phyloP scores from a whole-genome alignment of 2,329 filamentous ascomycete species.

The Ceratocystis smalleyi region DNA sequence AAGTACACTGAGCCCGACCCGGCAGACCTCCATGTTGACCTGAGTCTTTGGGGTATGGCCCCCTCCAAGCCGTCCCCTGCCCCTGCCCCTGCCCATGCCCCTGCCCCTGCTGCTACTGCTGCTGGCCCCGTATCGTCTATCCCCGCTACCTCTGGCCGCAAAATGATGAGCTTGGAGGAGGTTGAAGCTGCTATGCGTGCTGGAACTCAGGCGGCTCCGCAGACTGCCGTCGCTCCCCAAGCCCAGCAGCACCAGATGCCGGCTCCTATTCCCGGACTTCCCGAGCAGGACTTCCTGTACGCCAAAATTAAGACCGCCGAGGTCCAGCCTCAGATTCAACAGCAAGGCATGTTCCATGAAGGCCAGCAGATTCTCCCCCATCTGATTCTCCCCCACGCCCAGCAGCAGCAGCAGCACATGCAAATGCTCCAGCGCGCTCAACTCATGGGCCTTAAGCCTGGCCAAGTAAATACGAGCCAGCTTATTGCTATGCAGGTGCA shows the following conservation, averaged over 20 bases:
- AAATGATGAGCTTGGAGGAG: slow-evolving; percentile 91
- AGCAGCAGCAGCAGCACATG: slow-evolving; percentile 19
- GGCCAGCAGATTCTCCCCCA: slow-evolving; percentile 32
- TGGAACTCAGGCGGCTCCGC: slow-evolving; percentile 27
- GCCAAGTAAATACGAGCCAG: slow-evolving; percentile 56
- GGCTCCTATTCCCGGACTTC: slow-evolving; percentile 9
- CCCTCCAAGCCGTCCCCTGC: slow-evolving; percentile 32
- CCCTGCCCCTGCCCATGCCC: slow-evolving; percentile 23
- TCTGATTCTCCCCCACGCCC: slow-evolving; percentile 24
- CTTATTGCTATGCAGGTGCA: slow-evolving; percentile 33
- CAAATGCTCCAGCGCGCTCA: slow-evolving; percentile 27
- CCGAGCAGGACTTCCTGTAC: slow-evolving; percentile 16
- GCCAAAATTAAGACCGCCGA: slow-evolving; percentile 19
- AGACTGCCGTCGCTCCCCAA: slow-evolving; percentile 13
- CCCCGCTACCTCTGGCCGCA: slow-evolving; percentile 35
- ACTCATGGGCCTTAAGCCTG: slow-evolving; percentile 25
- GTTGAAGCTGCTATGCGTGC: slow-evolving; percentile 82
- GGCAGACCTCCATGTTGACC: slow-evolving; percentile 81
- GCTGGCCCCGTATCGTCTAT: background rate
- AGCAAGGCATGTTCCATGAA: slow-evolving; percentile 19
- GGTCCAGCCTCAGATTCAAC: slow-evolving; percentile 22
- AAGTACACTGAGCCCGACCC: slow-evolving; percentile 75
- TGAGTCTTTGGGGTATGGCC: slow-evolving; percentile 76
- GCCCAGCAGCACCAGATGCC: slow-evolving; percentile 10
- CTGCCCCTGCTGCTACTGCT: slow-evolving; percentile 21